Base-by-base conservation (phyloP, 2,329 filamentous ascomycete species). In the Xylariaceae sp. region DNA sequence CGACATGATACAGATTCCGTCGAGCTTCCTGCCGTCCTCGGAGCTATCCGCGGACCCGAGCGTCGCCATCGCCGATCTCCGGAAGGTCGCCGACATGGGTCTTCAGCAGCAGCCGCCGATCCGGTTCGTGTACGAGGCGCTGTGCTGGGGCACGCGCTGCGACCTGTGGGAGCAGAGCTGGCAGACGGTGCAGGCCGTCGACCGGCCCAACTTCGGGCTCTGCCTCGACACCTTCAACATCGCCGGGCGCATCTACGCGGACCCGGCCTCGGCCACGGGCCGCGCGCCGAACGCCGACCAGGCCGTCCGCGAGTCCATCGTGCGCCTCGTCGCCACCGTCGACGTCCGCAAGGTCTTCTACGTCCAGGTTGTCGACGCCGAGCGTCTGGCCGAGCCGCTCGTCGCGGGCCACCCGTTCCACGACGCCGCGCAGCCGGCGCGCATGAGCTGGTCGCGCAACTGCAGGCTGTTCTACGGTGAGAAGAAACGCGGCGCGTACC, bases 161-260 rank as follows among this genome's bases (percentile, higher is more conserved):
- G 80, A 90, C 67, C 85, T 79, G 0, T 93, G 90, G 90, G 89
- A 92, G 69, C 74, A 77, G 10, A 84, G 82, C 61, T 93, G 88
- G 87, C 82, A 87, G 6, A 76, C 91, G 2, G 84, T 92, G 0
- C 73, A 79, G 63, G 75, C 74, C 2, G 88, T 92, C 23, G 78
- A 90, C 70, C 73, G 88, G 7, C 72, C 80, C 7, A 93, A 93
- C 71, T 91, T 93, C 67, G 89, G 89, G 7, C 76, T 91, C 41
- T 91, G 89, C 67, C 78, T 93, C 20, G 89, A 93, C 71, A 90
- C 86, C 0, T 93, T 91, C 75, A 90, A 93, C 71, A 88, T 93
- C 56, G 83, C 88, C 0, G 89, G 84, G 0, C 75, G 85, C 5
- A 82, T 90, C 56, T 93, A 84, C 62, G 89, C 87, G 0, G 89